Conservation (phyloP, 2,329 filamentous ascomycete species). For the Epichloe bromicola region DNA sequence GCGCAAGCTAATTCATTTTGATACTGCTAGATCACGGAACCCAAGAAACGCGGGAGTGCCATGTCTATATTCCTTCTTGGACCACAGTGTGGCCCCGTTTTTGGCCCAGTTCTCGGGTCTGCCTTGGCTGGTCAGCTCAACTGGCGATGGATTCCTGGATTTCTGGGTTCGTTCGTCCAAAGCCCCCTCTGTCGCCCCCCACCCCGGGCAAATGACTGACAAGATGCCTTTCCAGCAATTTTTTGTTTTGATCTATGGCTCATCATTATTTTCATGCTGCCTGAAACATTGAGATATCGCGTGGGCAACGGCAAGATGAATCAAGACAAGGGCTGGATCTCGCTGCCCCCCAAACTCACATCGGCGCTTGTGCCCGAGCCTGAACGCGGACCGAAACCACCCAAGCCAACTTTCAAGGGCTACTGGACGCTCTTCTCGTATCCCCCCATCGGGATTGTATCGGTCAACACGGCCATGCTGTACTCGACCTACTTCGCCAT, state of each 20-base stretch:
- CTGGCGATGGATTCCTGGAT: constrained; percentile 33
- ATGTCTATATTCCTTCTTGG: constrained; percentile 30
- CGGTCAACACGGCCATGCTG: constrained; percentile 20
- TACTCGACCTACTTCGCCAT: constrained; percentile 22
- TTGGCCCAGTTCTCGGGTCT: constrained; percentile 30
- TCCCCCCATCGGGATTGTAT: constrained; percentile 20
- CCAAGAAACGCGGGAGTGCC: constrained; percentile 23
- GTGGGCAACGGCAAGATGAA: constrained; percentile 28
- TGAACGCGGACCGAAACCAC: constrained; percentile 14
- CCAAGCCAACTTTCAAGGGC: constrained; percentile 16
- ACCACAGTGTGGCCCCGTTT: constrained; percentile 29
- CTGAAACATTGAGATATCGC: constrained; percentile 30
- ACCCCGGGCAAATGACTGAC: neutral
- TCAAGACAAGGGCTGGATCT: constrained; percentile 7
- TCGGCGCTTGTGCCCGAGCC: constrained; percentile 13
- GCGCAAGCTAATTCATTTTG: neutral
- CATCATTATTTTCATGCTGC: constrained; percentile 23
- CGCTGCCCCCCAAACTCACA: constrained; percentile 10
- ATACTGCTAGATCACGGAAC: constrained; percentile 17
- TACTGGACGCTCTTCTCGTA: constrained; percentile 19
- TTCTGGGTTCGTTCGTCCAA: constrained; percentile 13
- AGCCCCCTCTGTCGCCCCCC: too few relatives aligned
- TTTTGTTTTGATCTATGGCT: constrained; percentile 17
- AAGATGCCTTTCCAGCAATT: constrained; percentile 11
- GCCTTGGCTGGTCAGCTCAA: constrained; percentile 18